Conservation (phyloP, 2,329 filamentous ascomycete species). For the Colletotrichum sp. region DNA sequence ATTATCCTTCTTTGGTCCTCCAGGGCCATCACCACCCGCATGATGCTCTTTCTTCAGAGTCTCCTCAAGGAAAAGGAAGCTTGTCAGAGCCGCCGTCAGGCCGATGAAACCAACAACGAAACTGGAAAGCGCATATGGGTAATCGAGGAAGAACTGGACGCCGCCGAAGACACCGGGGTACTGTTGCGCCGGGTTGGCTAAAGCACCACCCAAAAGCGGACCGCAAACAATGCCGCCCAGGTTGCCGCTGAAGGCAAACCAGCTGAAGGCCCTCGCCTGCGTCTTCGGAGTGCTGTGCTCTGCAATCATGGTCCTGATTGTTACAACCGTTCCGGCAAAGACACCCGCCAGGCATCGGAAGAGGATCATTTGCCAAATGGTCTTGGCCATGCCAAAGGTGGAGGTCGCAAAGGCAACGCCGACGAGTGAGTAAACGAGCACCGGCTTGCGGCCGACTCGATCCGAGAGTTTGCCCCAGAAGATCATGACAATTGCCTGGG, state of each 20-base stretch:
- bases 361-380: slow-evolving; percentile 76
- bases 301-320: slow-evolving; percentile 77
- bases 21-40: not conserved
- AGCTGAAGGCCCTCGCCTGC: slow-evolving; percentile 76
- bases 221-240: slow-evolving; percentile 70
- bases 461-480: slow-evolving; percentile 71
- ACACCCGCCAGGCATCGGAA: slow-evolving; percentile 75
- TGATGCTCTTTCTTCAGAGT: slow-evolving; percentile 45
- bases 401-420: slow-evolving; percentile 67
- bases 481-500: slow-evolving; percentile 81
- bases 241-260: slow-evolving; percentile 78
- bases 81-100: slow-evolving; percentile 55
- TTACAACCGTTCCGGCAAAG: slow-evolving; percentile 76
- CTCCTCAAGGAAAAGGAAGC: slow-evolving; percentile 66
- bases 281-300: slow-evolving; percentile 74
- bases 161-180: slow-evolving; percentile 64
- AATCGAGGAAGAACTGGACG: slow-evolving; percentile 63
- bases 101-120: slow-evolving; percentile 50
- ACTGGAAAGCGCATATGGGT: slow-evolving; percentile 70
- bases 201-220: slow-evolving; percentile 70
- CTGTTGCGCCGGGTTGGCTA: slow-evolving; percentile 71
- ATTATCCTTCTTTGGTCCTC: not conserved
- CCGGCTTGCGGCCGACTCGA: slow-evolving; percentile 72
- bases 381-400: slow-evolving; percentile 71
- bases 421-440: slow-evolving; percentile 69